These are phyloP conservation scores for Digitaria exilis DNA, from an alignment of 202 grass and related monocot species.

Conservation along the genomic window DNA sequence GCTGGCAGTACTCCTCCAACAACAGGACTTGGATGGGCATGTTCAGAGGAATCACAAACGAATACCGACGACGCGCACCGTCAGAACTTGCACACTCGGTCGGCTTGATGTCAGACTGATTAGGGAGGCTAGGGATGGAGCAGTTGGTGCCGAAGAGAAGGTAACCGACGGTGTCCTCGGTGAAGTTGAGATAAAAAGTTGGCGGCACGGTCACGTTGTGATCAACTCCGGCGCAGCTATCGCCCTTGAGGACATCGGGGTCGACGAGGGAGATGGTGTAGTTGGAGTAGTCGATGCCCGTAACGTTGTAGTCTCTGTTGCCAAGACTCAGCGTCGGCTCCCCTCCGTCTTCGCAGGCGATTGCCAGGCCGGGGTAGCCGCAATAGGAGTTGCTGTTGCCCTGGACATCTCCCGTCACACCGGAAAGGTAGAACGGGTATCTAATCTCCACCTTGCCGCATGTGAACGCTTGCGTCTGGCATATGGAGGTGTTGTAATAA, in stretches of 20 bases:
- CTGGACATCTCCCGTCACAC: background rate
- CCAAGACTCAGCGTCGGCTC: no score
- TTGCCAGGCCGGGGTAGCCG: conserved; percentile 48
- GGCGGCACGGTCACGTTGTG: conserved; percentile 9
- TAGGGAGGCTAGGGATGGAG: no score
- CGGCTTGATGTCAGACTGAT: no score
- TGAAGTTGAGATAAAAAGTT: rapidly evolving
- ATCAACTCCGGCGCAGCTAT: background rate
- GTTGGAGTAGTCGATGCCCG: no score
- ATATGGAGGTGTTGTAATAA: background rate
- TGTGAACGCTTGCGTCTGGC: rapidly evolving
- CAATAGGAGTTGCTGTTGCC: background rate
- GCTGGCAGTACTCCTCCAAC: rapidly evolving
- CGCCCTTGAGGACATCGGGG: background rate
- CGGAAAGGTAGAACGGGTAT: conserved; percentile 38
- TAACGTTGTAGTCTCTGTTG: no score
- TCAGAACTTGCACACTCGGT: no score
- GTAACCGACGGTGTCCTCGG: background rate
- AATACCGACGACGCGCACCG: no score
- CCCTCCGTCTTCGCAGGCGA: conserved; percentile 1
- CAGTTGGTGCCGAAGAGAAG: conserved; percentile 35
- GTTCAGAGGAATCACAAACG: no score
- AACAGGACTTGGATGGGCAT: no score
- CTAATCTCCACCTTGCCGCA: conserved; percentile 23
- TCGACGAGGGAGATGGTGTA: background rate